These are phyloP conservation scores for Chaetomiaceae sp. DNA, from an alignment of 2,329 filamentous ascomycete species.

Conservation along the genomic window DNA sequence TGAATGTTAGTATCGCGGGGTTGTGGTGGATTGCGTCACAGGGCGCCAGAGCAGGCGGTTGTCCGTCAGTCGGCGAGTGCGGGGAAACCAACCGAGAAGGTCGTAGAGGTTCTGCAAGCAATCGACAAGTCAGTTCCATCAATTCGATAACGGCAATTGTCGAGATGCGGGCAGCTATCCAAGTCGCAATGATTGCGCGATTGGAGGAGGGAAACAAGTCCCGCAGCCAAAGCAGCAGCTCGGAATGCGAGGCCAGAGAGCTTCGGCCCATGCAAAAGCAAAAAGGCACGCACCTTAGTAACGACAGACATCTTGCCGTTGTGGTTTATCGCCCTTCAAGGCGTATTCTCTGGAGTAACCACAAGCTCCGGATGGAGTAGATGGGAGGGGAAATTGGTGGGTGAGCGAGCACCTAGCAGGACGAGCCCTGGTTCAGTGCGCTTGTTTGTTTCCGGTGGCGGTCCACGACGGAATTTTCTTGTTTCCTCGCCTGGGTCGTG, in stretches of 20 bases:
- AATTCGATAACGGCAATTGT: neutral
- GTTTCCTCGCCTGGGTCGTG: constrained; percentile 14
- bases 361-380: constrained; percentile 23
- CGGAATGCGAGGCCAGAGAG: neutral
- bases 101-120: constrained; percentile 82
- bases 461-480: constrained; percentile 19
- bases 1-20: constrained; percentile 19
- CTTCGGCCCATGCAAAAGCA: neutral
- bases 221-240: neutral
- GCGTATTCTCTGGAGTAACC: constrained; percentile 34
- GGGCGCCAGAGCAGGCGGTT: neutral
- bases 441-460: constrained; percentile 17
- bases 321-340: constrained; percentile 34
- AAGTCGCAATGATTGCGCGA: constrained; percentile 2
- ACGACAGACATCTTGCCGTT: constrained; percentile 59
- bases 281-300: constrained; percentile 54
- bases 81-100: constrained; percentile 76
- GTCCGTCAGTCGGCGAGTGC: neutral
- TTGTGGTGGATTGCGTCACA: neutral
- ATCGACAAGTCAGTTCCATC: constrained; percentile 27
- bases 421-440: constrained; percentile 21
- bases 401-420: constrained; percentile 21
- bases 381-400: constrained; percentile 18
- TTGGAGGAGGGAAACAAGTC: neutral
- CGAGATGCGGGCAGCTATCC: neutral